These are phyloP conservation scores for Saturnispora ahearnii DNA, from an alignment of 805 yeast genomes.

Conservation along the genomic window DNA sequence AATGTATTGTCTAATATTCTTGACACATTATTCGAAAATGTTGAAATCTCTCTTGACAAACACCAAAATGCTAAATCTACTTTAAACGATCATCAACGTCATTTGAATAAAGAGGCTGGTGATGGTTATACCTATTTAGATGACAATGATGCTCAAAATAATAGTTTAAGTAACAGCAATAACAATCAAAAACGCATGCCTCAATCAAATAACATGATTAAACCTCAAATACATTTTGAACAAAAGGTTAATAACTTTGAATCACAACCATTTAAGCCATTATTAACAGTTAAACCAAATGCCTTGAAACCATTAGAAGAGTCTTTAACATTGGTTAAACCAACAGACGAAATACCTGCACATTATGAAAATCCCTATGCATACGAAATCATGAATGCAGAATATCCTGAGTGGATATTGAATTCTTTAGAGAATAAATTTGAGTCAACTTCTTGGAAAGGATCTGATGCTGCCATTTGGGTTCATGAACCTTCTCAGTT, in stretches of 20 bases:
- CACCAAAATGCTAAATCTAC: constrained; percentile 20
- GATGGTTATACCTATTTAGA: constrained; percentile 41
- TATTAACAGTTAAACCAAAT: constrained; percentile 63
- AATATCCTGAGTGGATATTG: constrained; percentile 55
- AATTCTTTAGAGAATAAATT: constrained; percentile 27
- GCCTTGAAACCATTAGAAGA: constrained; percentile 50
- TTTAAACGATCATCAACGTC: not conserved
- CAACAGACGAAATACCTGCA: constrained; percentile 37
- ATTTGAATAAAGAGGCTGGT: constrained; percentile 6
- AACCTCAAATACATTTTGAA: constrained; percentile 63
- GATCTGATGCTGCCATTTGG: constrained; percentile 44
- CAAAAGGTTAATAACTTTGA: constrained; percentile 56
- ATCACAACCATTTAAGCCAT: constrained; percentile 67
- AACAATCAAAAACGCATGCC: constrained; percentile 1
- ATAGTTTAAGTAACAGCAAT: no score
- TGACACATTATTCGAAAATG: constrained; percentile 66
- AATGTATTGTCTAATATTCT: constrained; percentile 48
- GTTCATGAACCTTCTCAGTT: constrained; percentile 53
- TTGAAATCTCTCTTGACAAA: constrained; percentile 60
- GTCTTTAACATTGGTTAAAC: constrained; percentile 31
- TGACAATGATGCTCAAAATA: constrained; percentile 34
- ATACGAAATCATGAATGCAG: constrained; percentile 58
- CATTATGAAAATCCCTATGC: constrained; percentile 78
- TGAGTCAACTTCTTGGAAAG: constrained; percentile 53
- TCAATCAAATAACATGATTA: constrained; percentile 22